Evolutionary conservation across 23 red algal genomes (phyloP).

Genomic region (Gracilaria gracilis): DNA sequence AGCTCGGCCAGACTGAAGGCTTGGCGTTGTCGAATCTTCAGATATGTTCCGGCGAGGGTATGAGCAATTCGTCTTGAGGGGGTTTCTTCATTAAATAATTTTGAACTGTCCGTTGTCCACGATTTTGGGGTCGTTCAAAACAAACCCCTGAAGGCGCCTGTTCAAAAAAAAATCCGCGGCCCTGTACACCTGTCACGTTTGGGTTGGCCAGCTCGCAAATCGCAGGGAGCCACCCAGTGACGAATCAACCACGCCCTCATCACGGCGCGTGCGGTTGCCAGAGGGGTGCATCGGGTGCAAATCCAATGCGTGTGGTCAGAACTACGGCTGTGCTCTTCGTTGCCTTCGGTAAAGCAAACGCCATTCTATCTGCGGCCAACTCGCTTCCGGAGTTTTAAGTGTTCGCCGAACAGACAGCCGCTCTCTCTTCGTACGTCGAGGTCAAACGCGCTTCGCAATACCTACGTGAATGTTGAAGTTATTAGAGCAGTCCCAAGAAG

Average conservation of each 20-base stretch:
- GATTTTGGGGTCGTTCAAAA: too few relatives aligned
- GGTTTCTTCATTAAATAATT: too few relatives aligned
- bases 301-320: neutral
- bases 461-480: neutral
- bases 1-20: too few relatives aligned
- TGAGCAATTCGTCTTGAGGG: too few relatives aligned
- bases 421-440: too few relatives aligned
- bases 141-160: too few relatives aligned
- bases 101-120: too few relatives aligned
- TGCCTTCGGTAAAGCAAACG: neutral
- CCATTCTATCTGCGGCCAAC: conserved; percentile 1
- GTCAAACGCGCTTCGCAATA: too few relatives aligned
- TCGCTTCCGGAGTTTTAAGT: neutral
- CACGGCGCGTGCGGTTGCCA: conserved; percentile 22
- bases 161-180: neutral
- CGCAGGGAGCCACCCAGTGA: neutral
- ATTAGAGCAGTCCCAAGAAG: neutral
- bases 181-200: neutral
- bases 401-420: too few relatives aligned
- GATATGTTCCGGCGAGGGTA: too few relatives aligned
- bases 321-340: neutral
- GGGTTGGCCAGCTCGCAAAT: neutral
- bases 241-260: neutral
- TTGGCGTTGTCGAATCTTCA: too few relatives aligned
- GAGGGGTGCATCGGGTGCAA: neutral